A percentile compares a stretch with the other conserved stretches of the same genome.
Conservation (phyloP, 2,329 filamentous ascomycete species). For the Zopfia rhizophila region DNA sequence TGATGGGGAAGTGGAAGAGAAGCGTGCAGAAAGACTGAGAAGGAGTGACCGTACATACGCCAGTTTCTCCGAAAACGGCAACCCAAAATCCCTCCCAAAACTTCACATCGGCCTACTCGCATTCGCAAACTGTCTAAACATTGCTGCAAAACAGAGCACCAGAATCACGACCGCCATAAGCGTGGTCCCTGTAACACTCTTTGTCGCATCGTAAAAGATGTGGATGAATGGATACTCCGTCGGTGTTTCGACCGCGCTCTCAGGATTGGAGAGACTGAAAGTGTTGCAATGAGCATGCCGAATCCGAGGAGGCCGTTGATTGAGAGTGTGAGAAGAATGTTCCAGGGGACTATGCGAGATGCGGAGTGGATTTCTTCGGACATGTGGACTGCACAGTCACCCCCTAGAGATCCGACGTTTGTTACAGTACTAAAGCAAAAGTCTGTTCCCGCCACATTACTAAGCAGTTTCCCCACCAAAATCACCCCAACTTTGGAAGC, state of each 20-base stretch:
- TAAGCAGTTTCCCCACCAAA: too few relatives aligned
- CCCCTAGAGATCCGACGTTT: conserved; percentile 30
- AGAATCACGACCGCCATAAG: conserved; percentile 52
- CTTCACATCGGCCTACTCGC: conserved; percentile 41
- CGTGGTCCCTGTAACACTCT: conserved; percentile 46
- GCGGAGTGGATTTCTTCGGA: conserved; percentile 27
- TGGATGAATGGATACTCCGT: conserved; percentile 3
- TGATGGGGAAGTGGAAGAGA: background rate
- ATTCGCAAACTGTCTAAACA: conserved; percentile 37
- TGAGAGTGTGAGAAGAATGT: conserved; percentile 43
- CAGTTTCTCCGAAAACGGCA: conserved; percentile 32
- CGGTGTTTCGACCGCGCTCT: conserved; percentile 21
- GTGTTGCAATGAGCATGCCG: conserved; percentile 40
- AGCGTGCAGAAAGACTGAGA: too few relatives aligned
- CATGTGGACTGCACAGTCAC: conserved; percentile 3
- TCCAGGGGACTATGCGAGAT: conserved; percentile 29
- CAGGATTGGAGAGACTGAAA: conserved; percentile 40
- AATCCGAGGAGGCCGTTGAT: conserved; percentile 44
- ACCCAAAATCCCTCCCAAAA: conserved; percentile 46
- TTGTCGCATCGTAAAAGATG: background rate
- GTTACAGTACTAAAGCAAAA: too few relatives aligned
- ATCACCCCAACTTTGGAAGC: too few relatives aligned
- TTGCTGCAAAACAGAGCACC: conserved; percentile 38
- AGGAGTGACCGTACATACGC: too few relatives aligned
- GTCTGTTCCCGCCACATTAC: too few relatives aligned